A percentile compares a stretch with the other conserved stretches of the same genome.
phyloP scores from a whole-genome alignment of 768 basidiomycete species.

The Mycena indigotica region DNA sequence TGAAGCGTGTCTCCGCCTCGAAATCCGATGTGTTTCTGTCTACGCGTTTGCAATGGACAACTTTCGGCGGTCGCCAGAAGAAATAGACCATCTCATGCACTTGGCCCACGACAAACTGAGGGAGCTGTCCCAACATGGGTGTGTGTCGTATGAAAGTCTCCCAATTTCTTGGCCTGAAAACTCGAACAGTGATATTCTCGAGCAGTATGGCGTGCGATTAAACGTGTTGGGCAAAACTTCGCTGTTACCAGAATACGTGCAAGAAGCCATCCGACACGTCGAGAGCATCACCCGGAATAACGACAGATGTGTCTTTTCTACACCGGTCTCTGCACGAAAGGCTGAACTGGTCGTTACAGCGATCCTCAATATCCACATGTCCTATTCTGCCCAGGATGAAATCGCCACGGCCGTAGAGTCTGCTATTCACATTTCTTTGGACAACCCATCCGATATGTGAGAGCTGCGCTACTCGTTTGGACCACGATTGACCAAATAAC shows the following conservation, averaged over 20 bases:
- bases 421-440: slow-evolving; percentile 46
- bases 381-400: slow-evolving; percentile 91
- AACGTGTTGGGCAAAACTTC: slow-evolving; percentile 76
- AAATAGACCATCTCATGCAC: slow-evolving; percentile 88
- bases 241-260: slow-evolving; percentile 80
- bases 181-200: slow-evolving; percentile 66
- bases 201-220: slow-evolving; percentile 80
- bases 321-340: background rate
- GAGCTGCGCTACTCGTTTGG: background rate
- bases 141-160: slow-evolving; percentile 30
- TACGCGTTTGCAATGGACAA: slow-evolving; percentile 99
- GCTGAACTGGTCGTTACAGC: slow-evolving; percentile 49
- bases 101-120: slow-evolving; percentile 76
- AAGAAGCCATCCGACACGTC: slow-evolving; percentile 65
- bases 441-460: slow-evolving; percentile 8
- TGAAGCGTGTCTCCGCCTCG: slow-evolving; percentile 80
- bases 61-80: slow-evolving; percentile 83
- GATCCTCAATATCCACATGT: slow-evolving; percentile 89
- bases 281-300: slow-evolving; percentile 79
- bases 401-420: slow-evolving; percentile 77
- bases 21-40: slow-evolving; percentile 83
- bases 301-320: slow-evolving; percentile 49
- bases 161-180: background rate
- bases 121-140: slow-evolving; percentile 85
- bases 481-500: background rate